phyloP scores from a whole-genome alignment of 2,329 filamentous ascomycete species.

The Beauveria brongniartii region DNA sequence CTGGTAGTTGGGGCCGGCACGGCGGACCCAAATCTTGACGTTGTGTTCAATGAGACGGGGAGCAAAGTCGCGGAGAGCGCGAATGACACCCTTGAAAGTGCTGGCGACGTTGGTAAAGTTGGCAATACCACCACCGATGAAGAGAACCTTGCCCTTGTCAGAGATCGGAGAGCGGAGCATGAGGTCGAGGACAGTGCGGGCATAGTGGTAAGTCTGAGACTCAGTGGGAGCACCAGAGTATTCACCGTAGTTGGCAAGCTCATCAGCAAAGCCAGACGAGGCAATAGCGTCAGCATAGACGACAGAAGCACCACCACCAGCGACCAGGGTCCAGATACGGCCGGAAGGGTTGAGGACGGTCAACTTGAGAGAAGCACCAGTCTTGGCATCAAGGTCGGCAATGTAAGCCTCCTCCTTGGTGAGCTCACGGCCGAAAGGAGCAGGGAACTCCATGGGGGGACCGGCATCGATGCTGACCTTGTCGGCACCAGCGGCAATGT shows the following conservation, averaged over 20 bases:
- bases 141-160: conserved; percentile 93
- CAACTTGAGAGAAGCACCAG: conserved; percentile 95
- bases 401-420: conserved; percentile 99
- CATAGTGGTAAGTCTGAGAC: conserved; percentile 99
- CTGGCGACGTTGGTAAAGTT: conserved; percentile 99
- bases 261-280: conserved; percentile 86
- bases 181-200: conserved; percentile 89
- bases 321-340: conserved; percentile 95
- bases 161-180: conserved; percentile 85
- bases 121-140: conserved; percentile 99
- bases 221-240: conserved; percentile 98
- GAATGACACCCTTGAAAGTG: conserved; percentile 99
- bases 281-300: conserved; percentile 99
- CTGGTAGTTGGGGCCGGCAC: conserved; percentile 93
- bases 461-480: conserved; percentile 94
- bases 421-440: conserved; percentile 96
- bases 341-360: conserved; percentile 89
- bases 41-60: conserved; percentile 89
- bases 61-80: conserved; percentile 84
- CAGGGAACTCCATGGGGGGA: conserved; percentile 97
- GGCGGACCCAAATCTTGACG: conserved; percentile 90
- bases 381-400: conserved; percentile 97
- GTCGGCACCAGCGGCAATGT: conserved; percentile 52
- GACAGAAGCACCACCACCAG: conserved; percentile 98
- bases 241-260: conserved; percentile 99